Conservation (phyloP, 2,329 filamentous ascomycete genomes). For the Aspergillus phoenicis region DNA sequence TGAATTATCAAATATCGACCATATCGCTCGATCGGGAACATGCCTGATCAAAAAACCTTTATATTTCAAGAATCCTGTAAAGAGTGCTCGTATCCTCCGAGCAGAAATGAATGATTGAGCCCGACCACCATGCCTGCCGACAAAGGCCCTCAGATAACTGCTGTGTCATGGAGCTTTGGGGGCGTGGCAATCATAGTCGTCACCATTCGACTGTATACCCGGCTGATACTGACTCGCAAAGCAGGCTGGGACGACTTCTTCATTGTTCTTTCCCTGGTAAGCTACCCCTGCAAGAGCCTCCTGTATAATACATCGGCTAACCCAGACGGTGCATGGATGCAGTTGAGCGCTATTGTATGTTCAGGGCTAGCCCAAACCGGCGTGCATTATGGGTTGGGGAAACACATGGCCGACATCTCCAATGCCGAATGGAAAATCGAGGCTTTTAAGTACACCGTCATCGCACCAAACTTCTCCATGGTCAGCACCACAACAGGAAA, state of each 20-base stretch:
- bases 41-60: no score
- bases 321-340: background rate
- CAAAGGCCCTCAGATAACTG: slow-evolving; percentile 6
- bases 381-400: slow-evolving; percentile 22
- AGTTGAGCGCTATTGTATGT: slow-evolving; percentile 18
- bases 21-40: no score
- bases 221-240: slow-evolving; percentile 3
- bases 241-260: slow-evolving; percentile 19
- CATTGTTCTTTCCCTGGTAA: slow-evolving; percentile 13
- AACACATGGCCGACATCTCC: slow-evolving; percentile 15
- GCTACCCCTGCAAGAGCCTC: background rate
- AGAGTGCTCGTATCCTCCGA: background rate
- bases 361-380: slow-evolving; percentile 15
- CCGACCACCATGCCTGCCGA: background rate
- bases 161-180: slow-evolving; percentile 10
- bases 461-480: slow-evolving; percentile 18
- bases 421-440: slow-evolving; percentile 5
- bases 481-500: slow-evolving; percentile 22
- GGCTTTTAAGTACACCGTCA: slow-evolving; percentile 20
- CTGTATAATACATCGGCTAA: background rate
- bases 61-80: background rate
- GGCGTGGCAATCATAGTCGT: slow-evolving; percentile 9
- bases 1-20: no score
- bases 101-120: background rate
- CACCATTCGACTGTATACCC: slow-evolving; percentile 8